Evolutionary conservation across 108 stramenopile species (phyloP), one percentile per base, ranked within the genome.

Genomic region (Craspedostauros australis): DNA sequence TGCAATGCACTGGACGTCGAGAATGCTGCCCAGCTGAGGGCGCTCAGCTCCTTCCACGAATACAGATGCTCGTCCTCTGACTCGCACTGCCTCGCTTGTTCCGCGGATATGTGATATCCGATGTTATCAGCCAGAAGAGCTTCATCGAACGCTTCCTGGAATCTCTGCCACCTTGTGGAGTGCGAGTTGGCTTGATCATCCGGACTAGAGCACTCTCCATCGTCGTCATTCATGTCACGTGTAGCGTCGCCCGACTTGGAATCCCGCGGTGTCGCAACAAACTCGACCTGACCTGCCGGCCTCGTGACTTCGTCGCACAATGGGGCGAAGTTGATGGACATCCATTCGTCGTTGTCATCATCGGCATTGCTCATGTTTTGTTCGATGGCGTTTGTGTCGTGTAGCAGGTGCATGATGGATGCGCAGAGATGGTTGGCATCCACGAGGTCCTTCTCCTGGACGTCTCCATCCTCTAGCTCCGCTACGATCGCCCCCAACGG

Each of bases 21-120:
- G 37, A 60, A 60, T 26, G 59, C 59, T 19, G 59, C 59, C 59
- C 59, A 60, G 20, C 59, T 60, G 22, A 60, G 39, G 0, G 59
- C 59, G 40, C 29, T 50, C 38, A 60, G 11, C 22, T 60, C 38
- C 16, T 39, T 50, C 59, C 59, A 60, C 0, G 47, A 33, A 9
- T 20, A 28, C 24, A 55, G 19, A 7, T 14, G 12, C 12, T 19
- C 11, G 28, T n/a, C 38, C 40, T 60, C 38, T 50, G n/a, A n/a
- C n/a, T n/a, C n/a, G n/a, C n/a, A n/a, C n/a, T n/a, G n/a, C n/a
- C 23, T 8, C 14, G 4, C 19, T 18, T 15, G 18, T 5, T 5
- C 11, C 25, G 25, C 15, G 3, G 29, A 33, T 8, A 33, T 0
- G 45, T 58, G n/a, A n/a, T n/a, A 58, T 46, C 57, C 57, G 11